Percentiles rank a stretch among this genome's conserved stretches.
Evolutionary conservation across 331 rosid species (phyloP).

Genomic region (Pyrus hybrid): DNA sequence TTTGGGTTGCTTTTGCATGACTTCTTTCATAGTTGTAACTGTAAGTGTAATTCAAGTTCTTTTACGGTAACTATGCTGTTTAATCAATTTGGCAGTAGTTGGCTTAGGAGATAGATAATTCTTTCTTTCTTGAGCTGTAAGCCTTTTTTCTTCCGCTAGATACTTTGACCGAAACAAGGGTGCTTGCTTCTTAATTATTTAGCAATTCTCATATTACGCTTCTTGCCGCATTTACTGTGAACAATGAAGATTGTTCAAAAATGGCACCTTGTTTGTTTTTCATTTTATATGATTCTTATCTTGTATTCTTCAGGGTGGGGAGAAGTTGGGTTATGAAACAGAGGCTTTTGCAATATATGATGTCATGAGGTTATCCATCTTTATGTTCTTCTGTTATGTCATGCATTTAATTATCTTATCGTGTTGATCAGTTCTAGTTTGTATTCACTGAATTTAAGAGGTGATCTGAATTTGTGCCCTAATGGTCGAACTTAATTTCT

Average conservation of each 20-base stretch:
- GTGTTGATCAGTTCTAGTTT: not conserved
- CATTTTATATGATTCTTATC: conserved; percentile 9
- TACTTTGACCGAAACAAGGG: not conserved
- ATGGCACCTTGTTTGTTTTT: not conserved
- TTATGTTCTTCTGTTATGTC: conserved; percentile 10
- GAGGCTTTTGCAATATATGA: conserved; percentile 91
- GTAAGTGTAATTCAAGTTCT: not conserved
- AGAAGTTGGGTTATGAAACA: conserved; percentile 92
- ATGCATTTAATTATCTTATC: not conserved
- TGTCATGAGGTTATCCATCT: conserved; percentile 66
- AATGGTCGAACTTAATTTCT: not conserved
- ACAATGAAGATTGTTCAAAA: not conserved
- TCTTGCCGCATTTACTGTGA: not conserved
- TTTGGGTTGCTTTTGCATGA: not conserved
- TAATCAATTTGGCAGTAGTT: not conserved
- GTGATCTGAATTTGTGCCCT: not conserved
- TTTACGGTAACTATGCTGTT: not conserved
- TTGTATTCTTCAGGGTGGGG: conserved; percentile 73
- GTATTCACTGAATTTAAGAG: not conserved
- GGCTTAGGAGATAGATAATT: not conserved
- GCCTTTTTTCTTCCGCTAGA: not conserved
- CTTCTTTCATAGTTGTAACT: not conserved
- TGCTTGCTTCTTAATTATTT: not conserved
- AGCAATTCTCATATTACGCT: not conserved
- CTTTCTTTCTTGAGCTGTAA: not conserved